phyloP scores from a whole-genome alignment of 1,284 basidiomycete species.

The Apiotrichum gamsii region DNA sequence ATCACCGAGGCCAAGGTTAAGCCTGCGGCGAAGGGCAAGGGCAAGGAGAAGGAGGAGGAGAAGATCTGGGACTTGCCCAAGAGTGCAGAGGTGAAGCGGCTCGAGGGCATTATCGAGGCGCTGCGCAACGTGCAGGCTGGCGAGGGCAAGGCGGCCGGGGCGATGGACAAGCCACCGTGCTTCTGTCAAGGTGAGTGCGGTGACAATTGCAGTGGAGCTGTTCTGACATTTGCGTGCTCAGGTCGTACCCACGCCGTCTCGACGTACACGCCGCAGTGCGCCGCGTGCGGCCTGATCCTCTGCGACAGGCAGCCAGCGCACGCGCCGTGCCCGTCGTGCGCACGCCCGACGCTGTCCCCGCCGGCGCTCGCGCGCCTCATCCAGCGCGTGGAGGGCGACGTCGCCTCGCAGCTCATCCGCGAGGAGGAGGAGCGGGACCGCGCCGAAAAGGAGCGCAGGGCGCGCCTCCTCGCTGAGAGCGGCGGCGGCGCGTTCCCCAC shows the following conservation, averaged over 20 bases:
- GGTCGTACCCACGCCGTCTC: constrained; percentile 46
- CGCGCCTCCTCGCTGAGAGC: constrained; percentile 28
- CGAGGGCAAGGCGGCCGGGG: constrained; percentile 19
- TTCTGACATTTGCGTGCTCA: constrained; percentile 17
- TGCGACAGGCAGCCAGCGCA: constrained; percentile 43
- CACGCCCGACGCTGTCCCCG: constrained; percentile 20
- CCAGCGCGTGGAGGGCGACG: constrained; percentile 32
- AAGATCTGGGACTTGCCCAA: constrained; percentile 44
- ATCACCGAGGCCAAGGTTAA: constrained; percentile 22
- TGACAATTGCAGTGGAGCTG: too few species aligned
- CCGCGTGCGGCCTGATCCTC: constrained; percentile 43
- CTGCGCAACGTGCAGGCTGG: constrained; percentile 30
- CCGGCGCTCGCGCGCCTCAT: constrained; percentile 39
- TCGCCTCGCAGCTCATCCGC: constrained; percentile 29
- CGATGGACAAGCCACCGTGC: constrained; percentile 27
- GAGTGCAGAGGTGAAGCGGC: constrained; percentile 32
- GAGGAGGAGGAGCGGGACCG: constrained; percentile 34
- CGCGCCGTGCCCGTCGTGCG: constrained; percentile 48
- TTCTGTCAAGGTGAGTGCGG: constrained; percentile 47
- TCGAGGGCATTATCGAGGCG: constrained; percentile 33
- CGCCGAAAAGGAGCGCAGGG: constrained; percentile 26
- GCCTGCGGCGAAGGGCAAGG: constrained; percentile 10
- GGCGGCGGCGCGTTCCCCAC: constrained; percentile 45
- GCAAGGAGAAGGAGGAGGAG: constrained; percentile 17
- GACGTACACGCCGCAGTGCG: constrained; percentile 44